These are phyloP conservation scores for Heliamphora ciliata DNA, from an alignment of 179 eudicot species.

Conservation along the genomic window DNA sequence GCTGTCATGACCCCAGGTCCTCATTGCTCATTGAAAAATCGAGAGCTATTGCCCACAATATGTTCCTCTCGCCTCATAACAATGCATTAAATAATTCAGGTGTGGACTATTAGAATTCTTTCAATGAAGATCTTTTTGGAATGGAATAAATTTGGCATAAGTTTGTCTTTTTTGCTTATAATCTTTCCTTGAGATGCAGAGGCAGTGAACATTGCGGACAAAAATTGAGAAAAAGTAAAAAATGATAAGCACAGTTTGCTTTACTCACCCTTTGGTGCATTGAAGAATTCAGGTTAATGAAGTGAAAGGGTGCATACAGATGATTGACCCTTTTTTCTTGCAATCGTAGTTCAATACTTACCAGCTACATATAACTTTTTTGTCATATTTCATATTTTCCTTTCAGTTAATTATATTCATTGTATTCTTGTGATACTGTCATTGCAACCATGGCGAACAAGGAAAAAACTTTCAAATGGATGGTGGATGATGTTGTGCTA, in stretches of 20 bases:
- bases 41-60: conserved; percentile 17
- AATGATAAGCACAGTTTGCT: conserved; percentile 2
- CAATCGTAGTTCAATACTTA: background rate
- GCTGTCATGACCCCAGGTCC: conserved; percentile 20
- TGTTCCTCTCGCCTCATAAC: conserved; percentile 25
- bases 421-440: background rate
- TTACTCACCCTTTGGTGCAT: conserved; percentile 15
- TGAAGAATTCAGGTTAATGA: conserved; percentile 16
- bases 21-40: conserved; percentile 24
- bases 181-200: conserved; percentile 10
- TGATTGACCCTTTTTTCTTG: background rate
- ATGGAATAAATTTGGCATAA: background rate
- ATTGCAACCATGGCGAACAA: background rate
- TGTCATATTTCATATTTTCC: background rate
- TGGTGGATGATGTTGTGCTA: background rate
- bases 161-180: background rate
- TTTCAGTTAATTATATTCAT: background rate
- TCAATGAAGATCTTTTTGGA: background rate
- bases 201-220: conserved; percentile 5
- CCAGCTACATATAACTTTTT: background rate
- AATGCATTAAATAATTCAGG: conserved; percentile 31
- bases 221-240: conserved; percentile 7
- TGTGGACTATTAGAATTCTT: conserved; percentile 17
- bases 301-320: background rate
- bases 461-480: background rate